phyloP scores from a whole-genome alignment of 2,329 filamentous ascomycete species.

The Monosporascus sp. region DNA sequence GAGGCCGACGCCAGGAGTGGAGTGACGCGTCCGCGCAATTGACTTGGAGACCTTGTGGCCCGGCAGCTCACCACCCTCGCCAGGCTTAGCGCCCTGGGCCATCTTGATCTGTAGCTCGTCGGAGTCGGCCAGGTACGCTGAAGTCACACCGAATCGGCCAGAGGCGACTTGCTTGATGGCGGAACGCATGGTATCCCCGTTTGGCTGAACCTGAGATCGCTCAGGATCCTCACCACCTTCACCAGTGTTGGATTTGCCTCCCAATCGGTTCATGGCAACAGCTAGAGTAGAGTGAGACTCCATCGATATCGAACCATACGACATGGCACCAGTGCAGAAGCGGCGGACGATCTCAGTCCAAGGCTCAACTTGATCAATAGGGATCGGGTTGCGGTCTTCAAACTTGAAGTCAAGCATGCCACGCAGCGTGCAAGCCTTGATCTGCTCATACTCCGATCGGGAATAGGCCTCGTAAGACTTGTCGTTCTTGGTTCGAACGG shows the following conservation, averaged over 20 bases:
- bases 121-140: conserved; percentile 87
- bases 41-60: conserved; percentile 94
- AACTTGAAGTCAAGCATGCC: conserved; percentile 96
- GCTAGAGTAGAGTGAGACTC: conserved; percentile 94
- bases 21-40: conserved; percentile 91
- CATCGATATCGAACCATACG: conserved; percentile 97
- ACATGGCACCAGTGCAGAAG: conserved; percentile 97
- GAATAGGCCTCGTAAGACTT: conserved; percentile 98
- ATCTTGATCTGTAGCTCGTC: conserved; percentile 99
- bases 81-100: conserved; percentile 96
- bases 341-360: conserved; percentile 97
- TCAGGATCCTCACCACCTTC: conserved; percentile 96
- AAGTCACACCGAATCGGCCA: conserved; percentile 92
- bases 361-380: conserved; percentile 94
- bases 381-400: conserved; percentile 75
- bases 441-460: conserved; percentile 86
- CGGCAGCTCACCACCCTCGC: conserved; percentile 93
- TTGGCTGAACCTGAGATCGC: conserved; percentile 78
- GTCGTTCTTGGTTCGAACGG: conserved; percentile 94
- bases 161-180: conserved; percentile 97
- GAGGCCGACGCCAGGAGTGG: conserved; percentile 89
- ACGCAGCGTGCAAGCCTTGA: conserved; percentile 92
- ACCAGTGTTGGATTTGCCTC: conserved; percentile 95
- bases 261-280: conserved; percentile 93
- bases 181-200: conserved; percentile 94